Evolutionary conservation across 1,284 basidiomycete species (phyloP).

Genomic region (Rhodotorula sp.): DNA sequence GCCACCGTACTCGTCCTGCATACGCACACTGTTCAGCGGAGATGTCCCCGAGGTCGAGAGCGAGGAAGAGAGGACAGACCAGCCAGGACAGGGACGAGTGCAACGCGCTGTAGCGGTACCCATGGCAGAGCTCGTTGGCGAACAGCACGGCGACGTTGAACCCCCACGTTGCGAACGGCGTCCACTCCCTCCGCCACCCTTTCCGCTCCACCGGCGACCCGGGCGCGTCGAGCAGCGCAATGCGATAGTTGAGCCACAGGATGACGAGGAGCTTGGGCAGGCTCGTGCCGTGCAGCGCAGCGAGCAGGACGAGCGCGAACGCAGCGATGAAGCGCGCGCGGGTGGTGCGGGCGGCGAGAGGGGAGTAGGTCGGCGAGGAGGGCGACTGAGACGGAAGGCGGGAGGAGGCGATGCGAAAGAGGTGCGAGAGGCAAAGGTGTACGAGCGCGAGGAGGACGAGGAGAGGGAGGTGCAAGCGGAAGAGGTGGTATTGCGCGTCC

Average conservation of each 20-base stretch:
- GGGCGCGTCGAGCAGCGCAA: neutral
- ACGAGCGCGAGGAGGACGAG: conserved; percentile 46
- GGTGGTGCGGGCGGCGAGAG: conserved; percentile 4
- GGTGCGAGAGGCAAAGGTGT: conserved; percentile 47
- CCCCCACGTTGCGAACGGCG: conserved; percentile 63
- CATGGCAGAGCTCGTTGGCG: conserved; percentile 72
- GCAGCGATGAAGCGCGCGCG: conserved; percentile 52
- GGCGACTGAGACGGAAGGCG: neutral
- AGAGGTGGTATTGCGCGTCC: conserved; percentile 53
- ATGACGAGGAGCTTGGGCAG: conserved; percentile 76
- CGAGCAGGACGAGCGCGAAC: conserved; percentile 69
- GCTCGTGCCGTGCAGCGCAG: conserved; percentile 83
- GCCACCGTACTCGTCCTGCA: conserved; percentile 66
- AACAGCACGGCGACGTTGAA: conserved; percentile 78
- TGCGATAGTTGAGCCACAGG: conserved; percentile 64
- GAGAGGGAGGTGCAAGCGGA: conserved; percentile 50
- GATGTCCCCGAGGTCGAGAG: neutral
- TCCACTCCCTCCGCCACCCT: conserved; percentile 54
- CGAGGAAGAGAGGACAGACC: conserved; percentile 53
- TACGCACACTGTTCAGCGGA: neutral
- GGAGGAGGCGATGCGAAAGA: conserved; percentile 38
- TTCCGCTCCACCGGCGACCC: neutral
- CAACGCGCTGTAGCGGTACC: conserved; percentile 69
- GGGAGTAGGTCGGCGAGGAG: neutral
- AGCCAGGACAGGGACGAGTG: conserved; percentile 61